Conservation (phyloP, 768 basidiomycete species). For the Rhodotorula babjevae region DNA sequence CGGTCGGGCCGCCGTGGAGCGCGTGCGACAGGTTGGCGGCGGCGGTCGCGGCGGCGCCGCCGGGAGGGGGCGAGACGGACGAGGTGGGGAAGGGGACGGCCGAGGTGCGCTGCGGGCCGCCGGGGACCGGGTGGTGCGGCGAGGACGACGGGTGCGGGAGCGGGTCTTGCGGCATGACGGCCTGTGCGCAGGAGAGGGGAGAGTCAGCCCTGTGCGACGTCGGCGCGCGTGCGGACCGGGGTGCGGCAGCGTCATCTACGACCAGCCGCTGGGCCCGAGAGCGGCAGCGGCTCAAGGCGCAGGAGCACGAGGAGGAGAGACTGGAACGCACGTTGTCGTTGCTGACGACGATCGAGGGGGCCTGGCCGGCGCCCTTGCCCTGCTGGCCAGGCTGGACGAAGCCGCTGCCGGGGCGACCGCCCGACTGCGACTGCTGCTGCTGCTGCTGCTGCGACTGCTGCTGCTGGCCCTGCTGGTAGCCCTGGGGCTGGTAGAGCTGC, state of each 20-base stretch:
- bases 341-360: slow-evolving; percentile 33
- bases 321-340: slow-evolving; percentile 22
- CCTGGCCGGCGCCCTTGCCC: slow-evolving; percentile 1
- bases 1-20: background rate
- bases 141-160: slow-evolving; percentile 48
- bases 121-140: slow-evolving; percentile 45
- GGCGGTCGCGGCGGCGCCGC: background rate
- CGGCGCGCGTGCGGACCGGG: too few relatives aligned
- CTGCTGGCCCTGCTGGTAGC: background rate
- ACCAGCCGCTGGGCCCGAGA: too few relatives aligned
- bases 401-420: background rate
- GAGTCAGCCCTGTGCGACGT: background rate
- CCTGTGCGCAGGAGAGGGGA: slow-evolving; percentile 14
- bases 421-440: background rate
- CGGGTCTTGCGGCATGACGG: slow-evolving; percentile 50
- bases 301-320: too few relatives aligned
- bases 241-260: too few relatives aligned
- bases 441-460: background rate
- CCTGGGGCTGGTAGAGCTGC: background rate
- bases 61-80: slow-evolving; percentile 23
- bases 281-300: too few relatives aligned
- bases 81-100: slow-evolving; percentile 33
- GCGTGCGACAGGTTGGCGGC: slow-evolving; percentile 1
- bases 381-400: slow-evolving; percentile 29
- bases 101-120: slow-evolving; percentile 29